Conservation (phyloP, 2,329 filamentous ascomycete species). For the Apiospora phragmitis region DNA sequence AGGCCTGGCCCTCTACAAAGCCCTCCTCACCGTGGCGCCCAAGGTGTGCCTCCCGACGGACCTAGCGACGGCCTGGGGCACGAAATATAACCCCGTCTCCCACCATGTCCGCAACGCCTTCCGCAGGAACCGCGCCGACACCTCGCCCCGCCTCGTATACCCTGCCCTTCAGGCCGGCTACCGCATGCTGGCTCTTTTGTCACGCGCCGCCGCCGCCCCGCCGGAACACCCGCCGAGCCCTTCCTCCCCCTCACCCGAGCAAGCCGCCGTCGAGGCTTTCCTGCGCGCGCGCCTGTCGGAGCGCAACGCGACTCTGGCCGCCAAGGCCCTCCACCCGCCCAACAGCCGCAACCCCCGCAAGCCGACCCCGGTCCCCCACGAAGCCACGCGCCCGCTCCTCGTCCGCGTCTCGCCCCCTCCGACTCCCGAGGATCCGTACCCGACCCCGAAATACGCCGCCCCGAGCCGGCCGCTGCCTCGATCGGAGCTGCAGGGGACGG, state of each 20-base stretch:
- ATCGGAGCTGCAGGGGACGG: slow-evolving; percentile 47
- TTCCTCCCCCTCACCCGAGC: slow-evolving; percentile 29
- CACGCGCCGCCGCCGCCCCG: slow-evolving; percentile 15
- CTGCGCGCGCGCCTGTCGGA: slow-evolving; percentile 40
- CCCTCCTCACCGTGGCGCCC: slow-evolving; percentile 61
- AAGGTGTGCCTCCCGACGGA: slow-evolving; percentile 54
- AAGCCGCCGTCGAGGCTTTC: slow-evolving; percentile 42
- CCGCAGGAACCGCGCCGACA: slow-evolving; percentile 56
- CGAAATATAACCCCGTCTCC: slow-evolving; percentile 46
- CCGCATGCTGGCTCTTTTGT: slow-evolving; percentile 27
- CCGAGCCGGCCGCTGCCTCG: slow-evolving; percentile 49
- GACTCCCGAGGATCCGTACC: slow-evolving; percentile 36
- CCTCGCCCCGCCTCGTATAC: slow-evolving; percentile 60
- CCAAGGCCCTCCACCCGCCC: slow-evolving; percentile 19
- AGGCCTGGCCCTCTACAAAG: slow-evolving; percentile 73
- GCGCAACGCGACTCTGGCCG: slow-evolving; percentile 25
- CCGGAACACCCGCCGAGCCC: background rate
- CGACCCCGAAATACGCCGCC: slow-evolving; percentile 45
- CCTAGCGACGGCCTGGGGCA: slow-evolving; percentile 32
- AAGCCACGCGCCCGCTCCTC: slow-evolving; percentile 31
- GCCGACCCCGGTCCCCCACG: slow-evolving; percentile 21
- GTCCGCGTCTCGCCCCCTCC: slow-evolving; percentile 27
- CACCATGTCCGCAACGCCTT: slow-evolving; percentile 65
- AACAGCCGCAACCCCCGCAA: slow-evolving; percentile 19
- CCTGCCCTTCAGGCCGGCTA: slow-evolving; percentile 69